Evolutionary conservation across 306 rosid genomes (phyloP), one percentile per base, ranked within the genome.

Genomic region (Begonia peltatifolia): DNA sequence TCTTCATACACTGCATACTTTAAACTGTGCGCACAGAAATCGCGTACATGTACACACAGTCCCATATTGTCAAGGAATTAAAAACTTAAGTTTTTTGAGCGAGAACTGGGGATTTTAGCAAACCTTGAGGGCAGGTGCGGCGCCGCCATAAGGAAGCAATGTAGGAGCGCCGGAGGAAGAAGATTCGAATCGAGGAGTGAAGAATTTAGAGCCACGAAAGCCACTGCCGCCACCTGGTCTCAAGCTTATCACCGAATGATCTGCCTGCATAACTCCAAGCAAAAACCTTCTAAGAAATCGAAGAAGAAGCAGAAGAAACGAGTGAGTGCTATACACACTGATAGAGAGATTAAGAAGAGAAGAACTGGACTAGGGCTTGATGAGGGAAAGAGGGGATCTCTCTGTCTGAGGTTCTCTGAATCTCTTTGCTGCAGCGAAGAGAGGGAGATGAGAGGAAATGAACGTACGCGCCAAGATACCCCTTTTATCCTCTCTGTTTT

Each of bases 211-310:
- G 13, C 62, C 52, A 22, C 74, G 74, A 4, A 68, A 50, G 58
- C 74, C 74, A 9, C 66, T 57, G 48, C 67, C 67, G 54, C 78
- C 78, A 4, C 74, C 78, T 3, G 74, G 78, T 61, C 74, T 68
- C 68, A 73, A 68, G 58, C 74, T 73, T 42, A 73, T 67, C 56
- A 47, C 49, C 64, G 73, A 58, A 52, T 65, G 69, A 67, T 72
- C 69, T 50, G 71, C 68, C 68, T 65, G 69, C 76, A 60, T 64
- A 70, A 46, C 58, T 70, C 54, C 22, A 38, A 41, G 52, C 11
- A 13, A 38, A 38, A 11, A 30, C 1, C 9, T 30, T 30, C 38
- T 5, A 5, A 30, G 38, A 54, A 25, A 16, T 30, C 53, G 12
- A 22, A 11, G 25, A 12, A 14, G 52, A 48, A 16, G 48, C 10